Percentiles rank a stretch among this genome's conserved stretches.
phyloP scores from a whole-genome alignment of 495 filamentous ascomycete species.

The Bathelium albidoporum region DNA sequence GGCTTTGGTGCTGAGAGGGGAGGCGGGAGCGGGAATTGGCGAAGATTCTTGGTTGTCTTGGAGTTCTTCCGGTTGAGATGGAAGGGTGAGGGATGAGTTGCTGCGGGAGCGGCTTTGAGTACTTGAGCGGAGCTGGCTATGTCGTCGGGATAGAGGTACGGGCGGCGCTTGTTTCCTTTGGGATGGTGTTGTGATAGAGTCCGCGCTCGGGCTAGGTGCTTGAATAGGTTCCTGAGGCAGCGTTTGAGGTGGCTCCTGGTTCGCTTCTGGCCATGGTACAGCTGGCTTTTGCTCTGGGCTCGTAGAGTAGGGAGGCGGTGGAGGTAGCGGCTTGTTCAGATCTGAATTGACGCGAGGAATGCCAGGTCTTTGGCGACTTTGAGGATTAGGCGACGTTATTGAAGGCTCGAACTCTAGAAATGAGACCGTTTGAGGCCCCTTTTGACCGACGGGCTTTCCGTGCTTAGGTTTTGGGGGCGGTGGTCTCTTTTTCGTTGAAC shows the following conservation, averaged over 20 bases:
- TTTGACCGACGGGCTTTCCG: conserved; percentile 19
- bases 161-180: not conserved
- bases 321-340: conserved; percentile 32
- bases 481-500: conserved; percentile 9
- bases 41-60: not conserved
- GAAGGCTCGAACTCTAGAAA: conserved; percentile 29
- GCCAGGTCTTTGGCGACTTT: not conserved
- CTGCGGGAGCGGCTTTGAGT: not conserved
- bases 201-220: not conserved
- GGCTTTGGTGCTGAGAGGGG: not conserved
- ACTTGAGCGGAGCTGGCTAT: not conserved
- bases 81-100: not conserved
- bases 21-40: not conserved
- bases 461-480: conserved; percentile 26
- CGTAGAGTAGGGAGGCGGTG: conserved; percentile 11
- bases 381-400: conserved; percentile 7
- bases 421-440: conserved; percentile 28
- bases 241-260: not conserved
- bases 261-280: not conserved
- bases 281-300: conserved; percentile 4
- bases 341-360: conserved; percentile 14
- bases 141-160: not conserved
- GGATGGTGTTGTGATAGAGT: not conserved
- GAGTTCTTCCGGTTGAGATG: not conserved
- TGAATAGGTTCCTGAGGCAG: not conserved